Evolutionary conservation across 192 early-diverging fungal genomes (phyloP), one percentile per base, ranked within the genome.

Genomic region (Gigaspora rosea): DNA sequence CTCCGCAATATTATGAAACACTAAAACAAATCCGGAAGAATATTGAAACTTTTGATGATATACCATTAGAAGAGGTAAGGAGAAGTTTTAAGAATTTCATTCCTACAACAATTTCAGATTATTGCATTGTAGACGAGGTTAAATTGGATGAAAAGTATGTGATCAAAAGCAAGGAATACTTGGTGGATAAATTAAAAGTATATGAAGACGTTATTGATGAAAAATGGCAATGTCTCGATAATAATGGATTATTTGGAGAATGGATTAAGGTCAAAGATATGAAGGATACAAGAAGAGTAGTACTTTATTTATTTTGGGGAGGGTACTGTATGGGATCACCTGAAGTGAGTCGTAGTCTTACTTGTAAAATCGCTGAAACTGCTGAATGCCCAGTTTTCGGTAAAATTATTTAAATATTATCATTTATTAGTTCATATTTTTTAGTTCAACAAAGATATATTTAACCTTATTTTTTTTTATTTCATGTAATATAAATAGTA

Each of bases 291-390:
- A 86, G 89, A 54, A 80, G 83, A 10, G 85, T 90, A 0, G 76
- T 93, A 12, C 78, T 95, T 63, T 93, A 91, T 58, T 75, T 91
- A 47, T 94, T 94, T 69, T 94, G 94, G 48, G 93, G 93, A 32
- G 91, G 86, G 0, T 93, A 90, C 71, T 85, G 88, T 27, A n/a
- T 81, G 0, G 84, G 86, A 12, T 81, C 80, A 0, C n/a, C 11
- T 0, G 18, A 18, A 57, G 0, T 16, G 1, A 0, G 0, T 16
- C 54, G 15, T 3, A 0, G 0, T 16, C 54, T n/a, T 57, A 57
- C 54, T 57, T 1, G 15, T 20, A 0, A 7, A 12, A 57, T 57
- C 15, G 54, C 54, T 15, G 54, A 57, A 57, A 57, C 8, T 11
- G 54, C 54, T 15, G 54, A 57, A 15, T 57, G 54, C 13, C 15